Evolutionary conservation across 345 rosid genomes (phyloP).

Genomic region (Stellera chamaejasme): DNA sequence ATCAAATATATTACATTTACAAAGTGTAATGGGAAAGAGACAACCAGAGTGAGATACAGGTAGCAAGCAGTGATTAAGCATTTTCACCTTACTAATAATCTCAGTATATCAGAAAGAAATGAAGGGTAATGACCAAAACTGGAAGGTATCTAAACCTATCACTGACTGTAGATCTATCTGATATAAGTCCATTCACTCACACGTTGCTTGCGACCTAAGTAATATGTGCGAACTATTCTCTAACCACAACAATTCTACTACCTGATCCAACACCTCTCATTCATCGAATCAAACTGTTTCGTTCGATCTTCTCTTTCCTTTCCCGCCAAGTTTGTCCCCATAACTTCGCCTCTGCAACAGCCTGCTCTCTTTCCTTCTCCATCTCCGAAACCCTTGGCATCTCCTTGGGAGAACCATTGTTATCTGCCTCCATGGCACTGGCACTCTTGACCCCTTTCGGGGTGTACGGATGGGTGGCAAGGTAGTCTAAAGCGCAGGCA

Average conservation of each 20-base stretch:
- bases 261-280: slow-evolving; percentile 6
- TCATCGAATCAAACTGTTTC: slow-evolving; percentile 3
- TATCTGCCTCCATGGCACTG: slow-evolving; percentile 7
- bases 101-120: too few relatives aligned
- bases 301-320: slow-evolving; percentile 20
- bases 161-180: too few relatives aligned
- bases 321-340: slow-evolving; percentile 57
- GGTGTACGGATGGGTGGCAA: slow-evolving; percentile 22
- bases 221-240: too few relatives aligned
- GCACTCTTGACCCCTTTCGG: slow-evolving; percentile 6
- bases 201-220: too few relatives aligned
- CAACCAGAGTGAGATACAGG: too few relatives aligned
- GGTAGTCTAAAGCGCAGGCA: slow-evolving; percentile 37
- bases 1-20: too few relatives aligned
- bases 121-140: too few relatives aligned
- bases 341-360: slow-evolving; percentile 56
- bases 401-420: slow-evolving; percentile 24
- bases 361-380: slow-evolving; percentile 33
- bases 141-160: too few relatives aligned
- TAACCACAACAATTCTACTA: slow-evolving; percentile 1
- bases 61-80: too few relatives aligned
- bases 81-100: too few relatives aligned
- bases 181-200: too few relatives aligned
- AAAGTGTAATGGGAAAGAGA: too few relatives aligned
- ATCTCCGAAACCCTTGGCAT: slow-evolving; percentile 19